Base-by-base conservation (phyloP, 345 rosid genomes). In the Geranium rotundifolium region DNA sequence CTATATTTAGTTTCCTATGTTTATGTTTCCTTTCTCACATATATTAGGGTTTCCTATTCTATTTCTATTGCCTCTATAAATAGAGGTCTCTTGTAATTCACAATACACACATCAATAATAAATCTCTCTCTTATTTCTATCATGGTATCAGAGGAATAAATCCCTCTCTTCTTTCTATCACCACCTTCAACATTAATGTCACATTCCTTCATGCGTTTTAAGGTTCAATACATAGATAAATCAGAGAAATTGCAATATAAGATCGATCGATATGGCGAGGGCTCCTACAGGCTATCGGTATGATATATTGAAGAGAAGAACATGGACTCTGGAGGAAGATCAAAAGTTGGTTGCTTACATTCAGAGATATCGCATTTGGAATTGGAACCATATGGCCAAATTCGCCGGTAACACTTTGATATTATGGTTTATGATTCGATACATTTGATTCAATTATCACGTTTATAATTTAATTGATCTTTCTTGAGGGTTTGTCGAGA, bases 331-430 rank as follows among this genome's bases (percentile, higher is more conserved):
- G 0, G 71, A 56, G n/a, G 71, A 68, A 56, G 71, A 68, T 62
- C 18, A 27, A 39, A 68, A 61, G 65, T 23, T 67, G 60, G 57
- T 57, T 17, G 65, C 60, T 8, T 67, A 67, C n/a, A 61, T 67
- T 20, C 56, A 55, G 39, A 61, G 54, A 14, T 46, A 56, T 39
- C 65, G 65, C 31, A 62, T 62, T 54, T 55, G 71, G 65, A 62
- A 68, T 56, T 68, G 71, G 71, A 61, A 56, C 41, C 54, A 63
- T 13, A 56, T 67, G 65, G 60, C 71, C 15, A 63, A 23, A n/a
- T 54, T 55, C 6, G 71, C 71, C 7, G 71, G 71, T 68, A 19
- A 2, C 1, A 7, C 0, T 34, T 46, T 7, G 15, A 14, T 50
- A 17, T 17, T 37, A 27, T 13, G 20, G 19, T 4, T 16, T 16